These are phyloP conservation scores for Tricholoma hemisulphureum DNA, from an alignment of 768 basidiomycete genomes.

Conservation along the genomic window DNA sequence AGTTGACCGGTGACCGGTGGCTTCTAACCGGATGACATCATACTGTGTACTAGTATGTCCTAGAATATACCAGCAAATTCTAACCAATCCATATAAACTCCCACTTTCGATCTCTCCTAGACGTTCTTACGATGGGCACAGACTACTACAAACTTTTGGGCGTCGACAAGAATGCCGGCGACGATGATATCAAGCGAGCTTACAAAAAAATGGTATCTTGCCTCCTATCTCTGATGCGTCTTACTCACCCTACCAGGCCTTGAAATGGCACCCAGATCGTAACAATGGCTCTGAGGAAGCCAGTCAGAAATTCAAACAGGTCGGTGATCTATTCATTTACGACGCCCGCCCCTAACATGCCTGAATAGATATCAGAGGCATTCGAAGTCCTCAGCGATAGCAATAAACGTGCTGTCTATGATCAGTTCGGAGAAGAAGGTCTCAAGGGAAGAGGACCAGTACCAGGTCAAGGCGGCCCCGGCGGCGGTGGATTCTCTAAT, in stretches of 20 bases:
- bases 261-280: slow-evolving; percentile 96
- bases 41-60: not conserved
- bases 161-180: slow-evolving; percentile 65
- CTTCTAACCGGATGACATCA: slow-evolving; percentile 15
- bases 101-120: slow-evolving; percentile 1
- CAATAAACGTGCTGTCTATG: slow-evolving; percentile 81
- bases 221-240: not conserved
- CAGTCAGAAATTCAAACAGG: slow-evolving; percentile 90
- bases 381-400: slow-evolving; percentile 93
- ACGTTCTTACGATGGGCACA: slow-evolving; percentile 54
- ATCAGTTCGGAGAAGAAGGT: slow-evolving; percentile 94
- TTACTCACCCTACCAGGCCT: slow-evolving; percentile 46
- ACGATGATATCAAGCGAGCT: slow-evolving; percentile 89
- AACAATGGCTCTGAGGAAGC: slow-evolving; percentile 86
- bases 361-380: slow-evolving; percentile 81
- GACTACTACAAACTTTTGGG: slow-evolving; percentile 91
- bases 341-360: not conserved
- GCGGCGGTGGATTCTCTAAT: not conserved
- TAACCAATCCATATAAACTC: slow-evolving; percentile 1
- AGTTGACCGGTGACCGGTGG: too few species aligned
- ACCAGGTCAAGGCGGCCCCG: slow-evolving; percentile 47
- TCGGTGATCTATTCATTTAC: slow-evolving; percentile 23
- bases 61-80: slow-evolving; percentile 6
- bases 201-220: slow-evolving; percentile 86
- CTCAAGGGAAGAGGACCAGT: slow-evolving; percentile 68